These are phyloP conservation scores for Candida odintsovae DNA, from an alignment of 805 yeast species.

Conservation along the genomic window DNA sequence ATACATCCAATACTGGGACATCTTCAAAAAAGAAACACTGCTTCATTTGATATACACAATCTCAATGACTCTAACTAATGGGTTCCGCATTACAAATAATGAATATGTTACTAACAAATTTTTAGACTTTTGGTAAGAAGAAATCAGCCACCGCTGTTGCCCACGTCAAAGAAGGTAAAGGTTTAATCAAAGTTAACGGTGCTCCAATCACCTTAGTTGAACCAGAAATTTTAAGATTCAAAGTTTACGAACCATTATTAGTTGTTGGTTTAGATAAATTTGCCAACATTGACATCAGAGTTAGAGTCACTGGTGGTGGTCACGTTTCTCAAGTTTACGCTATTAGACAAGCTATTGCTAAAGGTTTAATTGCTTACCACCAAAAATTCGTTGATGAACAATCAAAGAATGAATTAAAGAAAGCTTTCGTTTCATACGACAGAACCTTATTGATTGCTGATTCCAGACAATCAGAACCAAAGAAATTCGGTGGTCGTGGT, in stretches of 20 bases:
- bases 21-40: not conserved
- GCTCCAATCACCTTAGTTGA: constrained; percentile 98
- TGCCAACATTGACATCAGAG: constrained; percentile 97
- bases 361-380: constrained; percentile 99
- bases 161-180: constrained; percentile 98
- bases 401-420: constrained; percentile 98
- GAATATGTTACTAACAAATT: constrained; percentile 24
- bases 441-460: constrained; percentile 99
- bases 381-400: constrained; percentile 99
- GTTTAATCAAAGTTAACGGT: constrained; percentile 99
- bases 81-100: too few species aligned
- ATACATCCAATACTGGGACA: too few species aligned
- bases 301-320: constrained; percentile 99
- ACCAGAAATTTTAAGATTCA: constrained; percentile 99
- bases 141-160: constrained; percentile 99
- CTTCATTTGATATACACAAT: not conserved
- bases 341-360: constrained; percentile 99
- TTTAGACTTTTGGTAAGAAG: constrained; percentile 98
- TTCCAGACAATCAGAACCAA: constrained; percentile 99
- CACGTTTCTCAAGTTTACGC: constrained; percentile 99
- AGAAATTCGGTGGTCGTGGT: constrained; percentile 99
- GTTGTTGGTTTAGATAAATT: constrained; percentile 98
- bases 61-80: not conserved
- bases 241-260: constrained; percentile 99
- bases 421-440: constrained; percentile 96